Conservation (phyloP, 352 stramenopile species). For the Phytophthora hybrid region DNA sequence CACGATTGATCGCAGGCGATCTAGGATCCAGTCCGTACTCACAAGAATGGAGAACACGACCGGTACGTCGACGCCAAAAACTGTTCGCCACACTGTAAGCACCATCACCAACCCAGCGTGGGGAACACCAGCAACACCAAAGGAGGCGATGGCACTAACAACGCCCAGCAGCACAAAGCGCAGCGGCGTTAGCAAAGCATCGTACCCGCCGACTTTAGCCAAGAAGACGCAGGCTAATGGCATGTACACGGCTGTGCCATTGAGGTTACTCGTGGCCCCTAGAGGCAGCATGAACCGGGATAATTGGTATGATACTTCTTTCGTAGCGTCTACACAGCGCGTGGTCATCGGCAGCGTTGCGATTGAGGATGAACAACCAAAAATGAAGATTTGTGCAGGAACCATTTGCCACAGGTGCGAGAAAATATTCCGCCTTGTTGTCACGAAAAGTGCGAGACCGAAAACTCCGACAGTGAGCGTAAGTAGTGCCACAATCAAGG, state of each 20-base stretch:
- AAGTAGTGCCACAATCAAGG: constrained; percentile 55
- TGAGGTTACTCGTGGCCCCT: constrained; percentile 76
- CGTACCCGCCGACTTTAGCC: constrained; percentile 67
- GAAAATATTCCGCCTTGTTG: constrained; percentile 71
- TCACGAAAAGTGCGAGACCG: constrained; percentile 60
- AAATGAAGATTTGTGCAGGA: constrained; percentile 79
- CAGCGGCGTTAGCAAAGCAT: constrained; percentile 58
- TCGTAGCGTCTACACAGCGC: constrained; percentile 74
- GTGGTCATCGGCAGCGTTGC: constrained; percentile 82
- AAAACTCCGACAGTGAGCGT: constrained; percentile 63
- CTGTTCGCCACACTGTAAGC: constrained; percentile 80
- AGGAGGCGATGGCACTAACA: constrained; percentile 73
- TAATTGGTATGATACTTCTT: constrained; percentile 66
- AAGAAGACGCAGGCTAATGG: constrained; percentile 79
- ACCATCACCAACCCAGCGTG: constrained; percentile 81
- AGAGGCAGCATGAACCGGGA: constrained; percentile 75
- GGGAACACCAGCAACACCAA: constrained; percentile 76
- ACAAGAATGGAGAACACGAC: constrained; percentile 75
- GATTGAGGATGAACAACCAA: constrained; percentile 83
- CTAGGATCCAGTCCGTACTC: constrained; percentile 75
- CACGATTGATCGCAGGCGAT: constrained; percentile 75
- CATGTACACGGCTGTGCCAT: constrained; percentile 81
- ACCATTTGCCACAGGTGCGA: constrained; percentile 73
- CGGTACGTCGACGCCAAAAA: constrained; percentile 66
- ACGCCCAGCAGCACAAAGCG: constrained; percentile 73